Evolutionary conservation across 2,329 filamentous ascomycete genomes (phyloP).

Genomic region (Aureobasidium mangrovei): DNA sequence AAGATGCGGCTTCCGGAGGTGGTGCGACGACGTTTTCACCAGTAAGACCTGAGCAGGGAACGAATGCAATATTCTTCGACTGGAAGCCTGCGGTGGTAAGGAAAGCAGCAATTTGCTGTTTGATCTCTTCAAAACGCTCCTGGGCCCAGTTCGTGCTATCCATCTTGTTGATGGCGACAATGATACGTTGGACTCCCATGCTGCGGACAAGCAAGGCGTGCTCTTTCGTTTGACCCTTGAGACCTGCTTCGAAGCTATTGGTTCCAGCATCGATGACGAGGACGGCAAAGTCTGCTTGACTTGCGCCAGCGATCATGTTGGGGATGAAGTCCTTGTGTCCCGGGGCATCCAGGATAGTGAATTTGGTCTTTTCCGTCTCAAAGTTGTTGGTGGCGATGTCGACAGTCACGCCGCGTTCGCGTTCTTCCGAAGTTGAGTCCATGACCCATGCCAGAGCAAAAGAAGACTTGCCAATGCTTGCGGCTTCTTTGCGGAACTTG

Average conservation of each 20-base stretch:
- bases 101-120: slow-evolving; percentile 74
- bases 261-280: slow-evolving; percentile 86
- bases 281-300: slow-evolving; percentile 91
- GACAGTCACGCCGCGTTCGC: slow-evolving; percentile 84
- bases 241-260: slow-evolving; percentile 85
- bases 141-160: slow-evolving; percentile 78
- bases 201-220: slow-evolving; percentile 84
- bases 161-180: slow-evolving; percentile 93
- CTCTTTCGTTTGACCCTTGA: slow-evolving; percentile 90
- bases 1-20: slow-evolving; percentile 47
- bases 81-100: slow-evolving; percentile 74
- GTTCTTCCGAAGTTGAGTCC: slow-evolving; percentile 83
- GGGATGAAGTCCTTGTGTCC: slow-evolving; percentile 94
- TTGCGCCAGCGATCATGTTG: slow-evolving; percentile 97
- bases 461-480: slow-evolving; percentile 85
- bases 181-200: slow-evolving; percentile 77
- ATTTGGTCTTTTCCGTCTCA: slow-evolving; percentile 74
- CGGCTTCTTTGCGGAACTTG: slow-evolving; percentile 78
- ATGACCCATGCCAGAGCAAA: slow-evolving; percentile 97
- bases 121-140: slow-evolving; percentile 76
- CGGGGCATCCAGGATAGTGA: slow-evolving; percentile 91
- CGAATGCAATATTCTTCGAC: slow-evolving; percentile 69
- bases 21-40: slow-evolving; percentile 73
- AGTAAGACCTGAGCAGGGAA: slow-evolving; percentile 81
- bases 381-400: slow-evolving; percentile 95